Evolutionary conservation across 2,329 filamentous ascomycete species (phyloP).

Genomic region (Verticillium dahliae): DNA sequence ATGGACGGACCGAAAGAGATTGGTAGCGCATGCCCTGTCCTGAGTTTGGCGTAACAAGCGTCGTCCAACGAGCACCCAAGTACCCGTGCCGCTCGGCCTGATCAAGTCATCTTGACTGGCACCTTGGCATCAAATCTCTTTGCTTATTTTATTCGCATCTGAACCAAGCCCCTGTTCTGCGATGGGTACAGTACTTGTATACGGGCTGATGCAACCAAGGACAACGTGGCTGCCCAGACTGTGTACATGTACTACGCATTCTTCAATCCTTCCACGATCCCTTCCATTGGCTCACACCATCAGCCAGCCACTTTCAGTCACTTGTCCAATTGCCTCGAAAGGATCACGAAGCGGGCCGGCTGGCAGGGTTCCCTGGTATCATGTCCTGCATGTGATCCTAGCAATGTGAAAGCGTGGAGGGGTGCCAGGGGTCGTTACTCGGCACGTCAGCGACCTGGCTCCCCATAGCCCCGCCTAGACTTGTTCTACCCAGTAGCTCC

Average conservation of each 20-base stretch:
- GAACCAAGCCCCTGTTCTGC: neutral
- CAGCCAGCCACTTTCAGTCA: neutral
- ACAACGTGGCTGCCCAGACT: neutral
- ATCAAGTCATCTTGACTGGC: no score
- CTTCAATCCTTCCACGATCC: neutral
- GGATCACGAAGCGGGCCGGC: neutral
- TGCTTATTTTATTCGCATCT: neutral
- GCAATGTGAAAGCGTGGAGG: neutral
- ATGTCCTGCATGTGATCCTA: neutral
- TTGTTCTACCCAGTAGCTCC: neutral
- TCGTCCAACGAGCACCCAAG: no score
- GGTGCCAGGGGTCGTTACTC: neutral
- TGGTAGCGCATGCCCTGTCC: neutral
- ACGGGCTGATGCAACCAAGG: neutral
- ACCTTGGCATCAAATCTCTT: neutral
- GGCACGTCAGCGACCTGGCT: neutral
- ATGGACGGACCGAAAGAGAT: neutral
- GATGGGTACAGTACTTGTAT: neutral
- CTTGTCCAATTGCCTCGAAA: neutral
- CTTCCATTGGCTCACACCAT: neutral
- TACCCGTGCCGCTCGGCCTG: no score
- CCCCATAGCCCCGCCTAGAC: neutral
- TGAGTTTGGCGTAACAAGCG: neutral
- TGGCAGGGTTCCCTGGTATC: neutral
- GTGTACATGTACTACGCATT: no score